Base-by-base conservation (phyloP, 148 eudicot species). In the Fallopia convolvulus region DNA sequence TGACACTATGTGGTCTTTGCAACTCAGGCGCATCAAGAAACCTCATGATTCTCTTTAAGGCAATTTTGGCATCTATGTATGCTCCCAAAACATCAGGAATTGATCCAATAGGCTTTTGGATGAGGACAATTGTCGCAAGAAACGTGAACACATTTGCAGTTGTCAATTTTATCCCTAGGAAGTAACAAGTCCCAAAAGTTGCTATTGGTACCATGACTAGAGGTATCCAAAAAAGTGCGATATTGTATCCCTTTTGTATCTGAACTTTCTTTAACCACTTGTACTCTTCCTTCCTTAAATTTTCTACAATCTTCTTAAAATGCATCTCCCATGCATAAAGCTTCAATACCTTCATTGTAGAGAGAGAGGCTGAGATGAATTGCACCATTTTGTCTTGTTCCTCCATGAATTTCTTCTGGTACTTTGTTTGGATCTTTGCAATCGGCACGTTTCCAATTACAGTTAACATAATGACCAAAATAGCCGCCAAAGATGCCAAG, bases 41-140 rank as follows among this genome's bases (percentile, higher is more conserved):
- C 84, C 78, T 79, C 21, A 41, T 58, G 17, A 90, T 84, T 60
- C 90, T 77, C 32, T 77, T 58, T 12, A 87, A 79, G 0, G 94
- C 80, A 23, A 90, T 91, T 26, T 74, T 83, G 30, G 89, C 84
- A 77, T 90, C 88, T 44, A 87, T 84, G 47, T 75, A 77, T 17
- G 81, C 84, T 4, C 82, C 82, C 74, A 77, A 79, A 8, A 90
- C 86, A 76, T 90, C 89, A 48, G 94, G 91, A 44, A 90, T 13
- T 26, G 76, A 13, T 63, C 86, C 78, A 3, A 90, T 78, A 6
- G 94, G 94, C 79, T 90, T 90, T 71, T 87, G 89, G 23, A 90
- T 74, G 17, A 89, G 82, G 55, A 88, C 78, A 46, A 87, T 41
- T 14, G 92, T 83, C 0, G 90, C 88, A n/a, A 90, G 81, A 75